Percentiles rank a stretch among this genome's conserved stretches.
Evolutionary conservation across 371 early-diverging fungal genomes (phyloP).

Genomic region (Chytridium lagenaria): DNA sequence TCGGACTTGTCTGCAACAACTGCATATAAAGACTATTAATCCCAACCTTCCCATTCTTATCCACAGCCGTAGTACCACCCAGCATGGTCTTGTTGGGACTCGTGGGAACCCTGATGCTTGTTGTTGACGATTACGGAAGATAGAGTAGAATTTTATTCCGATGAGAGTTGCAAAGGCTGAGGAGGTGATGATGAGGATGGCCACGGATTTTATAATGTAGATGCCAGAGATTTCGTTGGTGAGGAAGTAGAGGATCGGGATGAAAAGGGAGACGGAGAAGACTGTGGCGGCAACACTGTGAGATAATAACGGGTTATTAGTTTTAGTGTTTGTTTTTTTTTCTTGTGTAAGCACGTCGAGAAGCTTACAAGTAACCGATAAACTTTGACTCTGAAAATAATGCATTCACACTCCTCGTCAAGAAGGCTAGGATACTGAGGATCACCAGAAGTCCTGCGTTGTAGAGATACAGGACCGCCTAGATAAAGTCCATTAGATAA

Average conservation of each 20-base stretch:
- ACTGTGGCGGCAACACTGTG: slow-evolving; percentile 22
- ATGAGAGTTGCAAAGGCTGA: slow-evolving; percentile 1
- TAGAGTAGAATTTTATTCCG: slow-evolving; percentile 19
- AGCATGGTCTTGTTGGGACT: neutral
- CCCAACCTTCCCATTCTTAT: neutral
- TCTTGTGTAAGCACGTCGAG: too few species aligned
- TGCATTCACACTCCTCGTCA: slow-evolving; percentile 20
- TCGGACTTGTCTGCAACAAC: neutral
- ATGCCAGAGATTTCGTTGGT: slow-evolving; percentile 13
- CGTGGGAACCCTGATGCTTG: neutral
- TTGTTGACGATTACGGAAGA: slow-evolving; percentile 18
- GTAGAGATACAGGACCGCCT: slow-evolving; percentile 19
- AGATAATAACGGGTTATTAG: neutral
- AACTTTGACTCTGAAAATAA: slow-evolving; percentile 15
- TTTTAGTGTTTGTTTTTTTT: neutral
- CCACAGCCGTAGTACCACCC: neutral
- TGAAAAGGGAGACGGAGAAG: slow-evolving; percentile 3
- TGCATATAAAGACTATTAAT: neutral
- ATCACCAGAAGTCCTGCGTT: slow-evolving; percentile 8
- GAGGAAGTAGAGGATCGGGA: slow-evolving; percentile 17
- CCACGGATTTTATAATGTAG: slow-evolving; percentile 18
- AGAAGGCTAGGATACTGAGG: slow-evolving; percentile 9
- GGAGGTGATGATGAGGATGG: slow-evolving; percentile 12
- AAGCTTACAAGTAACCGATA: slow-evolving; percentile 25
- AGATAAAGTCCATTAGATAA: neutral